Percentiles rank a stretch among this genome's conserved stretches.
Conservation (phyloP, 805 yeast species). For the Clavispora fructus region DNA sequence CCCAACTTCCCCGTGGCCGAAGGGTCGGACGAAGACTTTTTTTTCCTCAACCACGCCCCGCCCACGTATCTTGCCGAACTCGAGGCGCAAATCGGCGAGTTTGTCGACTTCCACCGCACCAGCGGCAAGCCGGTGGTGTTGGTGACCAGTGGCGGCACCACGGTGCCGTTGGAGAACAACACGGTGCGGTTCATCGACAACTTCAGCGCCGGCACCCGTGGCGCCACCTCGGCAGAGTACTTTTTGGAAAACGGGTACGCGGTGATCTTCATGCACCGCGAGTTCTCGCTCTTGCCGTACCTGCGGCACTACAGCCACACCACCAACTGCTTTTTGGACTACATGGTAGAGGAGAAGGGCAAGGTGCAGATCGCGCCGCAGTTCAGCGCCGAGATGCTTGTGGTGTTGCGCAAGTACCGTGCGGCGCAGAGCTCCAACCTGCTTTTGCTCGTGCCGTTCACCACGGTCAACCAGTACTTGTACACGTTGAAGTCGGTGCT, state of each 20-base stretch:
- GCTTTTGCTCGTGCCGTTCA: conserved; percentile 76
- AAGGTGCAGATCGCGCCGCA: conserved; percentile 56
- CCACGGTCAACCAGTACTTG: conserved; percentile 90
- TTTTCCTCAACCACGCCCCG: conserved; percentile 65
- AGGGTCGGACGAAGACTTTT: conserved; percentile 65
- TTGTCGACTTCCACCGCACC: conserved; percentile 51
- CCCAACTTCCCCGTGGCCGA: conserved; percentile 78
- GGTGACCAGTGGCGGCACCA: conserved; percentile 96
- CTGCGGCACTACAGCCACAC: conserved; percentile 87
- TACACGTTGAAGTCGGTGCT: conserved; percentile 75
- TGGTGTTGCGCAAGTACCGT: conserved; percentile 52
- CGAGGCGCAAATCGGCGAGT: conserved; percentile 50
- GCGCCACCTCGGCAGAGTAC: conserved; percentile 92
- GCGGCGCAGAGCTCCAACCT: conserved; percentile 45
- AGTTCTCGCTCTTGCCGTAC: conserved; percentile 86
- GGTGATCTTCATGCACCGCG: conserved; percentile 88
- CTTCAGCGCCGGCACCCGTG: conserved; percentile 96
- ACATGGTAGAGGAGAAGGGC: conserved; percentile 56
- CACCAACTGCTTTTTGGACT: conserved; percentile 81
- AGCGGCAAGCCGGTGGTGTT: conserved; percentile 56
- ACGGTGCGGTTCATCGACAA: conserved; percentile 96
- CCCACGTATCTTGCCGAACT: conserved; percentile 71
- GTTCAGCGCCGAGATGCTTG: conserved; percentile 56
- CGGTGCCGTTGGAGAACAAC: conserved; percentile 94
- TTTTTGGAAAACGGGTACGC: conserved; percentile 83